A percentile compares a stretch with the other conserved stretches of the same genome.
phyloP scores from a whole-genome alignment of 2,329 filamentous ascomycete genomes.

The Paraconiothyrium brasiliense region DNA sequence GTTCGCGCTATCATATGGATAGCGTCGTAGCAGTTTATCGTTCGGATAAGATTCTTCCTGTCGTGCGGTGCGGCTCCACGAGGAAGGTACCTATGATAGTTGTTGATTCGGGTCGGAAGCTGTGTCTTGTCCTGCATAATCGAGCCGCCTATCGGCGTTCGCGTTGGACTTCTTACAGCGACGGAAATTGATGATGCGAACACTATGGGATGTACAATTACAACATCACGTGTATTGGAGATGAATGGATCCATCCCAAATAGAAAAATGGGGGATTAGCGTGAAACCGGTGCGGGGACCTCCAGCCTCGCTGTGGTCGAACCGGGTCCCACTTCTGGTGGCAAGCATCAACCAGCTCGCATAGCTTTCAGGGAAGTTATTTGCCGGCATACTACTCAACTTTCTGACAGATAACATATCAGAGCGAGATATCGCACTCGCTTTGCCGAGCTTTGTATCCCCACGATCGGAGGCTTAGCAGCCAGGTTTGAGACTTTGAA shows the following conservation, averaged over 20 bases:
- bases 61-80: background rate
- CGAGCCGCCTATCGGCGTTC: background rate
- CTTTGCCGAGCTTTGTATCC: background rate
- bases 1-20: constrained; percentile 1
- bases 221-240: background rate
- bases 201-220: background rate
- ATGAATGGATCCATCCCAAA: background rate
- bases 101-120: background rate
- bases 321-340: constrained; percentile 4
- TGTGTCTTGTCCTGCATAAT: background rate
- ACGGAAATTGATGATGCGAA: background rate
- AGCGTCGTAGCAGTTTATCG: background rate
- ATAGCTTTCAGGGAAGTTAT: background rate
- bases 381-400: background rate
- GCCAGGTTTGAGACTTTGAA: background rate
- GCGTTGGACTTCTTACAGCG: background rate
- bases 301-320: background rate
- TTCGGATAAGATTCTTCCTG: background rate
- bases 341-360: background rate
- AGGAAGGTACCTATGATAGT: background rate
- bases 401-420: background rate
- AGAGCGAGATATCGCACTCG: background rate
- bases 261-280: background rate
- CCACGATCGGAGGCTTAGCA: background rate
- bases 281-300: constrained; percentile 1